These are phyloP conservation scores for Drechslera avenae DNA, from an alignment of 2,329 filamentous ascomycete genomes.

Conservation along the genomic window DNA sequence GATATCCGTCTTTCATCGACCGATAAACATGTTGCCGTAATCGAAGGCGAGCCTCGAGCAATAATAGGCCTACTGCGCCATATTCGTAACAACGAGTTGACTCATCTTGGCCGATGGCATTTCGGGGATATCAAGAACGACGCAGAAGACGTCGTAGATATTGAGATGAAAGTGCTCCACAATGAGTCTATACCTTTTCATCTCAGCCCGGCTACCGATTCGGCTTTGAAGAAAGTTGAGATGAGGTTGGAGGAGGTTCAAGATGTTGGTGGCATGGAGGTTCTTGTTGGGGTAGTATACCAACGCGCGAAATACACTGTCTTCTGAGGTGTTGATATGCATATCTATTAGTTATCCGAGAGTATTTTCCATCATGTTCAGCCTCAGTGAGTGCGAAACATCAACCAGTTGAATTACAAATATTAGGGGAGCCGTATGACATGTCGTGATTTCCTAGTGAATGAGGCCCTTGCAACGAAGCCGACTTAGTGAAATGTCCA, in stretches of 20 bases:
- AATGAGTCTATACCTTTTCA: neutral
- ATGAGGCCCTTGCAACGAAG: no score
- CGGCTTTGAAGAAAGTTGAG: neutral
- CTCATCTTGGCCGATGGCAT: neutral
- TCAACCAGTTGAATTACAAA: no score
- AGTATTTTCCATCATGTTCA: no score
- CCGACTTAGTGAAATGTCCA: no score
- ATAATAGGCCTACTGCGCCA: neutral
- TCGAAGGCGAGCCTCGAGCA: neutral
- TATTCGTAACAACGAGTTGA: neutral
- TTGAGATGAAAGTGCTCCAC: neutral
- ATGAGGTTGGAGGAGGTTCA: neutral
- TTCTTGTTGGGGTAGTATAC: neutral
- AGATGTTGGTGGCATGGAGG: neutral
- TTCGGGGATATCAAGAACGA: neutral
- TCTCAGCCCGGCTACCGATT: neutral
- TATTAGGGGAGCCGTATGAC: no score
- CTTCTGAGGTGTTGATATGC: no score
- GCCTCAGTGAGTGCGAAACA: no score
- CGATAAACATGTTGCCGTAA: neutral
- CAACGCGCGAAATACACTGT: neutral
- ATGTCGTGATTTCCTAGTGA: no score
- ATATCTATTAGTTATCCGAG: no score
- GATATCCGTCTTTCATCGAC: neutral
- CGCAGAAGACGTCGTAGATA: neutral